Base-by-base conservation (phyloP, 106 monocot genomes). In the Dactylorhiza incarnata region DNA sequence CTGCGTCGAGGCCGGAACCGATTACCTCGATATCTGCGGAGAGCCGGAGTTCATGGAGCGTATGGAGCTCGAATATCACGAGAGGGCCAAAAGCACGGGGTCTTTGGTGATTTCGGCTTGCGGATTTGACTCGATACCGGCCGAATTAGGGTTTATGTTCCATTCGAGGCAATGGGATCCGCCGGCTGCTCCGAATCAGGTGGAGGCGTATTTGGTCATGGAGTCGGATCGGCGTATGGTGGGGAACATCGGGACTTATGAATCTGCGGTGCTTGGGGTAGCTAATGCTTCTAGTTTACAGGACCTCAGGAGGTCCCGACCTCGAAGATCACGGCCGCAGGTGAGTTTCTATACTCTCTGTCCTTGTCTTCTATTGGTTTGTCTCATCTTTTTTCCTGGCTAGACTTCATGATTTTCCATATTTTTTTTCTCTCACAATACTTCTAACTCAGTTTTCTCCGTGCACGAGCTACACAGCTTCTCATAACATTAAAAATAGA, bases 1-100 rank as follows among this genome's bases (percentile, higher is more conserved):
- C 53, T 97, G 97, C 83, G 89, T 80, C 5, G 89, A 73, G 17
- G 74, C 85, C 9, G 97, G 91, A 16, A 76, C 86, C 43, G 94
- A 99, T 74, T 94, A 94, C 82, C 83, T 94, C 50, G 97, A 99
- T 73, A 88, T 99, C 48, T 84, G 76, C 61, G 97, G 97, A 14
- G 97, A 99, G 85, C 97, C 97, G 7, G 97, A 91, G 94, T 99
- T 94, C 82, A 99, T 99, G 94, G 97, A 99, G 91, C 25, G 94
- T 73, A 80, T 83, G 68, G 97, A 94, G 84, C 88, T 78, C 8
- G 72, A 78, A 24, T 70, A 81, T 77, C 91, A 91, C 49, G 89
- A 86, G 15, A 45, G 48, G 49, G 97, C 94, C 9, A 79, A 48
- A 15, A 74, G 82, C 69, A 26, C 49, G 9, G 97, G 97, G 24